These are phyloP conservation scores for Fallopia convolvulus DNA, from an alignment of 148 eudicot genomes.

Conservation along the genomic window DNA sequence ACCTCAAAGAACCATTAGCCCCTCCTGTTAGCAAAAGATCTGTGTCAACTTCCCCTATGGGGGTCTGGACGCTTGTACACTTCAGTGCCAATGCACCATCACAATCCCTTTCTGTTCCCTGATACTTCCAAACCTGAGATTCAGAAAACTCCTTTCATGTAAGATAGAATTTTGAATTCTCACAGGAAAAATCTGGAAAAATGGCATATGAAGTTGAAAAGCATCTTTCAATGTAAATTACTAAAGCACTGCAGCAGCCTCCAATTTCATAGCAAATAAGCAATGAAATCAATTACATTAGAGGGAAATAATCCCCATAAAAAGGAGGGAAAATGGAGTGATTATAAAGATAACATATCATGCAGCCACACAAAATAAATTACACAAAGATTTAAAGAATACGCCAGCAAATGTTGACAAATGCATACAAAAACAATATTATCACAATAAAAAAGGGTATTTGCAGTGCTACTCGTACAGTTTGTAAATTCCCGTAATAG, in stretches of 20 bases:
- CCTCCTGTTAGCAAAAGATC: slow-evolving; percentile 55
- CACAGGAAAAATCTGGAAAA: slow-evolving; percentile 1
- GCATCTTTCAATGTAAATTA: neutral
- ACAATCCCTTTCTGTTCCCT: slow-evolving; percentile 32
- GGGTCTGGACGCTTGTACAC: slow-evolving; percentile 32
- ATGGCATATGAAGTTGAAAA: neutral
- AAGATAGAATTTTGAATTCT: slow-evolving; percentile 8
- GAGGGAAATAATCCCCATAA: neutral
- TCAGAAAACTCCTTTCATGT: neutral
- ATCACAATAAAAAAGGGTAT: neutral
- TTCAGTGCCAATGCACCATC: slow-evolving; percentile 42
- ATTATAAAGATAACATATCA: neutral
- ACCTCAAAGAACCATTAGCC: slow-evolving; percentile 45
- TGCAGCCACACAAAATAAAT: neutral
- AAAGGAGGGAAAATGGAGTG: neutral
- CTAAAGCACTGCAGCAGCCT: neutral
- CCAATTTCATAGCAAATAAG: neutral
- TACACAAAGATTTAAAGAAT: neutral
- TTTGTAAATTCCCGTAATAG: neutral
- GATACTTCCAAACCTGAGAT: slow-evolving; percentile 65
- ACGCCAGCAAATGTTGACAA: neutral
- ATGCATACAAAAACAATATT: neutral
- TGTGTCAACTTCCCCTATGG: slow-evolving; percentile 35
- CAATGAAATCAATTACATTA: neutral
- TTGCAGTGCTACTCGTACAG: neutral